phyloP scores from a whole-genome alignment of 148 eudicot genomes.

The Fagopyrum esculentum region DNA sequence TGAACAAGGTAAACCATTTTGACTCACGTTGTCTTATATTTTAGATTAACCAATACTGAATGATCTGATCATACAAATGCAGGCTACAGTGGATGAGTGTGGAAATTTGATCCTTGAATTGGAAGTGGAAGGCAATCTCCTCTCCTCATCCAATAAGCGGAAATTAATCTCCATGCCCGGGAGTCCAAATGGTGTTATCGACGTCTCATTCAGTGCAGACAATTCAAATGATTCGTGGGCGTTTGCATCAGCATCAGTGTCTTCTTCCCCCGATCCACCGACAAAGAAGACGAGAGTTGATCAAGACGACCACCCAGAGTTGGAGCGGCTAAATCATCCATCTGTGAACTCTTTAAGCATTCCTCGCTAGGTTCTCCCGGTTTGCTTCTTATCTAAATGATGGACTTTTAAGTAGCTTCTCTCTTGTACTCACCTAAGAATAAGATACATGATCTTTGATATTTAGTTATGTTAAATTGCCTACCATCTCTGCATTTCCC shows the following conservation, averaged over 20 bases:
- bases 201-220: slow-evolving; percentile 32
- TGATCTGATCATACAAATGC: slow-evolving; percentile 2
- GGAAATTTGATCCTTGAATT: slow-evolving; percentile 25
- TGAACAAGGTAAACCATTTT: slow-evolving; percentile 34
- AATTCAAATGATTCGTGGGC: slow-evolving; percentile 48
- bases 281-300: slow-evolving; percentile 39
- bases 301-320: slow-evolving; percentile 16
- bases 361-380: slow-evolving; percentile 13
- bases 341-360: slow-evolving; percentile 21
- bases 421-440: slow-evolving; percentile 20
- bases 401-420: background rate
- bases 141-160: background rate
- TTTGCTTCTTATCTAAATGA: slow-evolving; percentile 2
- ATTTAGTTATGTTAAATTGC: slow-evolving; percentile 40
- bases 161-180: slow-evolving; percentile 15
- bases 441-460: slow-evolving; percentile 18
- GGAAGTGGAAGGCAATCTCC: slow-evolving; percentile 21
- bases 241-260: slow-evolving; percentile 23
- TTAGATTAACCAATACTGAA: background rate
- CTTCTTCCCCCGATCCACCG: slow-evolving; percentile 46
- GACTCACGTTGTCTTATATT: background rate
- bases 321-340: slow-evolving; percentile 11
- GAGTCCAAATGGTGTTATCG: slow-evolving; percentile 44
- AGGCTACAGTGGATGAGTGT: slow-evolving; percentile 49
- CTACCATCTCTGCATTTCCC: slow-evolving; percentile 43